These are phyloP conservation scores for Linanthus parryae DNA, from an alignment of 148 eudicot genomes.

Conservation along the genomic window DNA sequence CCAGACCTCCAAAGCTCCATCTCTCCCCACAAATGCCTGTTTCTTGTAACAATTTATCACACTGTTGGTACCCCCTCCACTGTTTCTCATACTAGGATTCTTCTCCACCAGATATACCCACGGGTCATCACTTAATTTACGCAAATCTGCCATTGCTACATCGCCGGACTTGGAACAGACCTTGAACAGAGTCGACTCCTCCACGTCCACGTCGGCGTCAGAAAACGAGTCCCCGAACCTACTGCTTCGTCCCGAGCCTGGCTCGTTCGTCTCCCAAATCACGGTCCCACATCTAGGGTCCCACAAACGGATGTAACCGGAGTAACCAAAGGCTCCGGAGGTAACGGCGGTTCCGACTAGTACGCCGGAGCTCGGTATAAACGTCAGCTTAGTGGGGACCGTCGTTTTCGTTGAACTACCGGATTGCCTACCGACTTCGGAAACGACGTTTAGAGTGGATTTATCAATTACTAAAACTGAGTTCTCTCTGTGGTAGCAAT, in stretches of 20 bases:
- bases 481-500: constrained; percentile 63
- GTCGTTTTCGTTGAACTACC: constrained; percentile 48
- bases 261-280: constrained; percentile 80
- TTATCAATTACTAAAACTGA: constrained; percentile 46
- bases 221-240: constrained; percentile 76
- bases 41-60: constrained; percentile 56
- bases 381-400: constrained; percentile 46
- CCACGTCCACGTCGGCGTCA: constrained; percentile 56
- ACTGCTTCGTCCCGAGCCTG: constrained; percentile 60
- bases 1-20: constrained; percentile 83
- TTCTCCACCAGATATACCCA: constrained; percentile 85
- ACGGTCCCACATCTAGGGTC: constrained; percentile 44
- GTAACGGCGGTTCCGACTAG: constrained; percentile 48
- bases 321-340: constrained; percentile 66
- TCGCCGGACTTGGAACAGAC: constrained; percentile 73
- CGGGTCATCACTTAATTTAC: constrained; percentile 58
- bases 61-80: constrained; percentile 16
- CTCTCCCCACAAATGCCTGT: constrained; percentile 65
- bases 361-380: constrained; percentile 24
- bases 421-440: constrained; percentile 54
- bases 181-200: constrained; percentile 39
- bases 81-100: constrained; percentile 46
- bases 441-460: constrained; percentile 22
- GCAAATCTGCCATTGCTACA: constrained; percentile 68
- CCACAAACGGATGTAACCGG: constrained; percentile 73